Evolutionary conservation across 805 yeast species (phyloP).

Genomic region (Ogataea paraovalis): DNA sequence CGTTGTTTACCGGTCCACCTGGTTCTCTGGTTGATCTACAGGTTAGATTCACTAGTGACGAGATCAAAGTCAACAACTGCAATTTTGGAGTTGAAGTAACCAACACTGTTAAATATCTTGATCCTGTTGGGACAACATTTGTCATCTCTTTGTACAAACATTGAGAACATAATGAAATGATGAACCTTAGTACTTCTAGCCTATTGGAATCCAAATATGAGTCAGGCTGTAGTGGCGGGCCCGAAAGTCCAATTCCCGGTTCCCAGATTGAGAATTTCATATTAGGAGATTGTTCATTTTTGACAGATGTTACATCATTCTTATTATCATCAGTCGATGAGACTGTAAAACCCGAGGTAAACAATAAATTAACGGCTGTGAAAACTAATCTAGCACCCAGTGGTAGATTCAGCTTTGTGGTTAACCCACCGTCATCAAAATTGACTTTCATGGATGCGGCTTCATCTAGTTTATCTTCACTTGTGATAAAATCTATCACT

Average conservation of each 20-base stretch:
- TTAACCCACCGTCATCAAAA: constrained; percentile 8
- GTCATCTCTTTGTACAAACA: constrained; percentile 49
- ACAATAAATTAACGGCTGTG: constrained; percentile 43
- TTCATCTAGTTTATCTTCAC: constrained; percentile 11
- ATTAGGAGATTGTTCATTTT: constrained; percentile 11
- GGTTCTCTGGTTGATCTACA: constrained; percentile 43
- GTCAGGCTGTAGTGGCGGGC: constrained; percentile 26
- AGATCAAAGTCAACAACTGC: constrained; percentile 48
- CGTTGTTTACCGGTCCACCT: constrained; percentile 38
- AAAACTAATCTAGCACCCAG: constrained; percentile 37
- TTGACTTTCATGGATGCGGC: constrained; percentile 9
- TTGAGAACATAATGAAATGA: constrained; percentile 59
- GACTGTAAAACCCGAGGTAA: constrained; percentile 55
- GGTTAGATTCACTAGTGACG: constrained; percentile 65
- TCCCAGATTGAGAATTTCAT: constrained; percentile 62
- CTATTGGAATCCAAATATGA: constrained; percentile 58
- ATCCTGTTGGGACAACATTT: constrained; percentile 46
- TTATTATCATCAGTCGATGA: constrained; percentile 11
- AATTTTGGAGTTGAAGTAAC: constrained; percentile 47
- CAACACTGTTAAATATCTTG: constrained; percentile 55
- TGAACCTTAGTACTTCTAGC: constrained; percentile 58
- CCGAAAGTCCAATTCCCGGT: constrained; percentile 61
- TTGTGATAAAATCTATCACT: constrained; percentile 12
- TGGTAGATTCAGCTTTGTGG: constrained; percentile 20
- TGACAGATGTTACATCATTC: neutral